A percentile compares a stretch with the other conserved stretches of the same genome.
phyloP scores from a whole-genome alignment of 1,284 basidiomycete genomes.

The Cutaneotrichosporon arboriforme region DNA sequence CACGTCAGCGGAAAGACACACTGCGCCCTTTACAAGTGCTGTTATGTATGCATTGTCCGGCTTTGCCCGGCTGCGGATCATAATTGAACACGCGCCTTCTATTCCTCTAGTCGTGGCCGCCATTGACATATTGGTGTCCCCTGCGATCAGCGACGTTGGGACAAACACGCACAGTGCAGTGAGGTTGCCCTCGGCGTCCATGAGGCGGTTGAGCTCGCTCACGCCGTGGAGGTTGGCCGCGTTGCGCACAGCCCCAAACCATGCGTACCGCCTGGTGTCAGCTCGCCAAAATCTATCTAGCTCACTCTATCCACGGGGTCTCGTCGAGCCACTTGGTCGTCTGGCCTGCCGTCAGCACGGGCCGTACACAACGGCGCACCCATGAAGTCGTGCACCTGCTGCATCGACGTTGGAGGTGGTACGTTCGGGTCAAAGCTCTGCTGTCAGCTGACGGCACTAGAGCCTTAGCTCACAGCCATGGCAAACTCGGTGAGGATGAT shows the following conservation, averaged over 20 bases:
- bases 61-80: too few species aligned
- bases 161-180: constrained; percentile 26
- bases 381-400: constrained; percentile 46
- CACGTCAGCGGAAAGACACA: too few species aligned
- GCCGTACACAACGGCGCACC: neutral
- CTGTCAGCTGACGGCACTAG: neutral
- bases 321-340: constrained; percentile 34
- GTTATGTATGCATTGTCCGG: too few species aligned
- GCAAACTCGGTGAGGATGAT: constrained; percentile 43
- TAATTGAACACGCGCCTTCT: neutral
- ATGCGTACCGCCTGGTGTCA: constrained; percentile 14
- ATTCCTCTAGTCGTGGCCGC: constrained; percentile 17
- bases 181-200: constrained; percentile 26
- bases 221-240: constrained; percentile 28
- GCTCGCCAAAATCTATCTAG: neutral
- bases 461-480: constrained; percentile 28
- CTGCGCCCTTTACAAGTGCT: too few species aligned
- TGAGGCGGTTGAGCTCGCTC: constrained; percentile 30
- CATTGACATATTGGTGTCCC: constrained; percentile 28
- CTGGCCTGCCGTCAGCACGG: constrained; percentile 1
- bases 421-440: constrained; percentile 38
- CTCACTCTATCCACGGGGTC: constrained; percentile 25
- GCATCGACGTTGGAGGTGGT: constrained; percentile 27
- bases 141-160: constrained; percentile 8
- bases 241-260: constrained; percentile 19